Percentiles rank a stretch among this genome's conserved stretches.
These are phyloP conservation scores for Plenodomus lindquistii DNA, from an alignment of 2,329 filamentous ascomycete genomes.

Conservation along the genomic window DNA sequence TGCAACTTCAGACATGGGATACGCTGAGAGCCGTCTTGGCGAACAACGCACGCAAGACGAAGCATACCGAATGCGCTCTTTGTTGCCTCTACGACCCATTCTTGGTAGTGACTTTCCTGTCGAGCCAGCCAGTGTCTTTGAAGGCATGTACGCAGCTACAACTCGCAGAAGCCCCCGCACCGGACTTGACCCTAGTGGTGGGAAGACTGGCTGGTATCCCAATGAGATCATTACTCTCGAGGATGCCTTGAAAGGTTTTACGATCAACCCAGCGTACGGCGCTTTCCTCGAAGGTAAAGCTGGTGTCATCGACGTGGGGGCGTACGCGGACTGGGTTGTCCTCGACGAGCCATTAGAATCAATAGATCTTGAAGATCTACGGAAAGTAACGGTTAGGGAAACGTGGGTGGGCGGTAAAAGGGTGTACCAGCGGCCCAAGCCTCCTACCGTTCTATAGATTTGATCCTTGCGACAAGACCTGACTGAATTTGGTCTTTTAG, in stretches of 20 bases:
- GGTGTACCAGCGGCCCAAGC: slow-evolving; percentile 36
- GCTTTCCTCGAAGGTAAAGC: slow-evolving; percentile 63
- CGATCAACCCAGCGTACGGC: slow-evolving; percentile 61
- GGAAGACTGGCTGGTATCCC: slow-evolving; percentile 59
- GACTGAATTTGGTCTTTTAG: not conserved
- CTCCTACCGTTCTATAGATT: not conserved
- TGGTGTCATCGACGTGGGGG: slow-evolving; percentile 63
- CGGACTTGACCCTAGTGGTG: slow-evolving; percentile 49
- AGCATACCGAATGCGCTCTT: slow-evolving; percentile 68
- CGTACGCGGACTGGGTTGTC: slow-evolving; percentile 73
- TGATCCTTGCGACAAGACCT: not conserved
- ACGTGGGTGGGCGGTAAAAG: slow-evolving; percentile 67
- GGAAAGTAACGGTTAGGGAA: slow-evolving; percentile 61
- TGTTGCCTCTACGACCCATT: slow-evolving; percentile 59
- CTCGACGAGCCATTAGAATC: slow-evolving; percentile 61
- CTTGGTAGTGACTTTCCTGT: slow-evolving; percentile 74
- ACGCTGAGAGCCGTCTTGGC: slow-evolving; percentile 65
- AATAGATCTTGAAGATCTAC: slow-evolving; percentile 56
- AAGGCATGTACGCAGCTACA: slow-evolving; percentile 70
- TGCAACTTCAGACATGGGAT: slow-evolving; percentile 72
- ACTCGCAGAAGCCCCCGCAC: slow-evolving; percentile 62
- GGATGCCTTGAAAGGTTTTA: slow-evolving; percentile 67
- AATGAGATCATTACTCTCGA: slow-evolving; percentile 63
- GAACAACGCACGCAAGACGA: slow-evolving; percentile 56
- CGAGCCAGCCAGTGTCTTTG: slow-evolving; percentile 68